A percentile compares a stretch with the other conserved stretches of the same genome.
These are phyloP conservation scores for Wallacemonas sp. DNA, from an alignment of 208 protist genomes.

Conservation along the genomic window DNA sequence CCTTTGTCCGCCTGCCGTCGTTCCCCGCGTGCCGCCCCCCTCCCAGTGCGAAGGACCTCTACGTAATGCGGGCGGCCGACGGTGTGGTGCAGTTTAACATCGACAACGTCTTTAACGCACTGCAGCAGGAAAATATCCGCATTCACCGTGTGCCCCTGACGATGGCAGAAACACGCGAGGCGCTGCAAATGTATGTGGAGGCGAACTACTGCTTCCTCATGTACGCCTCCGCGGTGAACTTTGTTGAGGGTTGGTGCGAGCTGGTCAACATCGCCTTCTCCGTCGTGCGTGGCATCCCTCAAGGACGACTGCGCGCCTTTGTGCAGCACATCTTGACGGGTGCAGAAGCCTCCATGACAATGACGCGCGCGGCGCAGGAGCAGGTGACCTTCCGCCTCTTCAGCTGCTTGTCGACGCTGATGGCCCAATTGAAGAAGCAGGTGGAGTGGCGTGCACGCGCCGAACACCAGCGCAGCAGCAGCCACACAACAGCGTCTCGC, in stretches of 20 bases:
- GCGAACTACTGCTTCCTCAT: slow-evolving; percentile 78
- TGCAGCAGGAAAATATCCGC: slow-evolving; percentile 44
- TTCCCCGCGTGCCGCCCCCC: slow-evolving; percentile 52
- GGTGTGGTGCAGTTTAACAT: slow-evolving; percentile 78
- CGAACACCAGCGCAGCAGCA: not conserved
- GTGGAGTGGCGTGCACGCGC: not conserved
- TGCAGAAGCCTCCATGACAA: slow-evolving; percentile 42
- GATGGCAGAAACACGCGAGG: slow-evolving; percentile 36
- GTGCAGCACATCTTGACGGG: slow-evolving; percentile 42
- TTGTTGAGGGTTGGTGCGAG: slow-evolving; percentile 80
- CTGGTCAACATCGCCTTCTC: slow-evolving; percentile 50
- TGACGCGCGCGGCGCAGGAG: slow-evolving; percentile 82
- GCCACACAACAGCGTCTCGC: too few relatives aligned
- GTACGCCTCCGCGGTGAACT: slow-evolving; percentile 66
- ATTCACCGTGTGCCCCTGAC: slow-evolving; percentile 38
- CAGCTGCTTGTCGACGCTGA: slow-evolving; percentile 62
- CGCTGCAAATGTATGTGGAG: slow-evolving; percentile 56
- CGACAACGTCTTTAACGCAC: slow-evolving; percentile 42
- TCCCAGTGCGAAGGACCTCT: slow-evolving; percentile 36
- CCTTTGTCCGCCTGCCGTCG: slow-evolving; percentile 45
- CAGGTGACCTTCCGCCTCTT: slow-evolving; percentile 60
- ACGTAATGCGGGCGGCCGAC: slow-evolving; percentile 51
- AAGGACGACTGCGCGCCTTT: slow-evolving; percentile 47
- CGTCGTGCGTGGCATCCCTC: slow-evolving; percentile 36
- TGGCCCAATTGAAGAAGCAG: slow-evolving; percentile 47